These are phyloP conservation scores for Scleroderma bovista DNA, from an alignment of 768 basidiomycete genomes.

Conservation along the genomic window DNA sequence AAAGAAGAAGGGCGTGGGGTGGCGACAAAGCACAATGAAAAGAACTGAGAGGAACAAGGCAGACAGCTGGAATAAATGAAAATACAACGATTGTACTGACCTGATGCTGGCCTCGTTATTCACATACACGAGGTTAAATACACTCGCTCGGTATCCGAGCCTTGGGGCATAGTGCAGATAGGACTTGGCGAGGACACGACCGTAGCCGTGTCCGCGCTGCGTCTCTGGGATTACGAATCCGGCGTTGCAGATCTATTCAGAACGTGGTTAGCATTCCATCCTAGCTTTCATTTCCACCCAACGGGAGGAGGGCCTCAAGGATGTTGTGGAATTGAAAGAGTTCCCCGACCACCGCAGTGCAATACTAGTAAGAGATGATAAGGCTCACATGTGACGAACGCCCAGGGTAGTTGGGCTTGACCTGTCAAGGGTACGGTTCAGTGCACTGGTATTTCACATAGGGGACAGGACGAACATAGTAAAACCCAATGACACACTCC, in stretches of 20 bases:
- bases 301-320: neutral
- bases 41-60: neutral
- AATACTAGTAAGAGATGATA: neutral
- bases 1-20: neutral
- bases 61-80: neutral
- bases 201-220: constrained; percentile 63
- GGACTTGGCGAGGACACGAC: constrained; percentile 65
- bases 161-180: constrained; percentile 78
- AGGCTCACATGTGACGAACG: constrained; percentile 79
- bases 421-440: constrained; percentile 31
- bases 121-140: constrained; percentile 90
- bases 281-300: constrained; percentile 8
- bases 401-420: constrained; percentile 88
- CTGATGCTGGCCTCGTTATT: constrained; percentile 73
- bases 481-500: constrained; percentile 68
- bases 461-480: constrained; percentile 51
- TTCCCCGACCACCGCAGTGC: neutral
- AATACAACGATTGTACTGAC: constrained; percentile 33
- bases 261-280: neutral
- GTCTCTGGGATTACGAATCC: constrained; percentile 75
- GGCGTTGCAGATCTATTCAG: constrained; percentile 72
- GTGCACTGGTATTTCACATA: constrained; percentile 2
- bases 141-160: constrained; percentile 70
- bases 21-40: neutral
- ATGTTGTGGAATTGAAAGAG: neutral